Base-by-base conservation (phyloP, 2,329 filamentous ascomycete species). In the Chalaropsis ovoidea region DNA sequence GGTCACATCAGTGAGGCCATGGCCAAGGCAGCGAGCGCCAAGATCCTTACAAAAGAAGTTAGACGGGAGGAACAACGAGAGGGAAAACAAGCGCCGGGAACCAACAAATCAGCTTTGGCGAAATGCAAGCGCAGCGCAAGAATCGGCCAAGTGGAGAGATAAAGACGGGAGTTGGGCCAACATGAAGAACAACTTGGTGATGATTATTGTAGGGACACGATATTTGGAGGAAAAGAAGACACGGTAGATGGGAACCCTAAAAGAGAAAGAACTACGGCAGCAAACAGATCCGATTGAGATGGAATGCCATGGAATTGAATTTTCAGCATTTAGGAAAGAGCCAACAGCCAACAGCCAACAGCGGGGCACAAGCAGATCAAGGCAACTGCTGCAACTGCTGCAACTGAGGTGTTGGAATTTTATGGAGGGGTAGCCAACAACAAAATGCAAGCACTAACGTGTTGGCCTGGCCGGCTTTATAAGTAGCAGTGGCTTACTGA, bases 101-200 rank as follows among this genome's bases (percentile, higher is more conserved):
- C 54, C 54, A 58, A 22, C 24, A 58, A 58, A 39, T 58, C 24
- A 58, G 27, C 54, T 39, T 58, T 58, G 31, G 54, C 54, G n/a
- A 45, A 62, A 45, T 61, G 39, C 22, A 27, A 7, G 17, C 39
- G 22, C 60, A 61, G 60, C 60, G n/a, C 15, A 61, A 24, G 27
- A 24, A 42, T 17, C 19, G 58, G n/a, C 31, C 13, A 43, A 24
- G 60, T 31, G 60, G 39, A 15, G 42, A 24, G 39, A 45, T 45
- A 13, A 15, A 31, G n/a, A 39, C 13, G 54, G 54, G 27, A 58
- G 27, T 58, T 58, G 54, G 27, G 27, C 54, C 6, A 39, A 35
- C 54, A 58, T 58, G 27, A 15, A 39, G 31, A 39, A 17, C 54
- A 58, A n/a, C 15, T 58, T 58, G 54, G 27, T 39, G 52, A 19